Evolutionary conservation across 2,329 filamentous ascomycete genomes (phyloP), one percentile per base, ranked within the genome.

Genomic region (Fusarium stilboides): DNA sequence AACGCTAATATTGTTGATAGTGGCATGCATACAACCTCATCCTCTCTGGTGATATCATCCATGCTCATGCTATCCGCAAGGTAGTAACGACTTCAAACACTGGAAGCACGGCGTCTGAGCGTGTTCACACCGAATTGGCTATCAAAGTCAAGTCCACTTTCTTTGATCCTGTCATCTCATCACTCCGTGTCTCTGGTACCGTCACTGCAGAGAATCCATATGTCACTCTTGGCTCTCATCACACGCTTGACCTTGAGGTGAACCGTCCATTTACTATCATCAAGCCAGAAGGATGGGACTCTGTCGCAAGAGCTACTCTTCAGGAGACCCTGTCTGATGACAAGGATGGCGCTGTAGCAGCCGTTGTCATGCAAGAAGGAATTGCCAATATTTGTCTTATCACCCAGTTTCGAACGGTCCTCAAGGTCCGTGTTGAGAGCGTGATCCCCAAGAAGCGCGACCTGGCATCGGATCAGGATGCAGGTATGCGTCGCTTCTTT

Each of bases 291-390:
- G 80, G 94, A 42, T 99, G 96, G 96, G 96, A 99, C 79, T 94
- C 92, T 71, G 90, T 99, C 13, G 93, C 94, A 5, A 83, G 91
- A 47, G 90, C 92, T 62, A 91, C 92, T 45, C 86, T 99, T 13
- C 85, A 88, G 58, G 93, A 97, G 77, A 91, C 94, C 1, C 86
- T 95, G 15, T 90, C 93, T 73, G 89, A 92, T 71, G 91, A 93
- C 69, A 90, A 91, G 75, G 90, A 92, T 65, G 94, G 94, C 1
- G 92, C 95, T 65, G 87, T 97, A 19, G 93, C 94, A 57, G 95
- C 96, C 0, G 91, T 98, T 1, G 92, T 98, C 24, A 95, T 99
- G 92, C 93, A 97, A 74, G 95, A 98, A 75, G 92, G 92, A 17
- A 80, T 92, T 17, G 92, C 93, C 59, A 94, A 94, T 78, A 92